These are phyloP conservation scores for Saccharata proteae DNA, from an alignment of 2,329 filamentous ascomycete genomes.

Conservation along the genomic window DNA sequence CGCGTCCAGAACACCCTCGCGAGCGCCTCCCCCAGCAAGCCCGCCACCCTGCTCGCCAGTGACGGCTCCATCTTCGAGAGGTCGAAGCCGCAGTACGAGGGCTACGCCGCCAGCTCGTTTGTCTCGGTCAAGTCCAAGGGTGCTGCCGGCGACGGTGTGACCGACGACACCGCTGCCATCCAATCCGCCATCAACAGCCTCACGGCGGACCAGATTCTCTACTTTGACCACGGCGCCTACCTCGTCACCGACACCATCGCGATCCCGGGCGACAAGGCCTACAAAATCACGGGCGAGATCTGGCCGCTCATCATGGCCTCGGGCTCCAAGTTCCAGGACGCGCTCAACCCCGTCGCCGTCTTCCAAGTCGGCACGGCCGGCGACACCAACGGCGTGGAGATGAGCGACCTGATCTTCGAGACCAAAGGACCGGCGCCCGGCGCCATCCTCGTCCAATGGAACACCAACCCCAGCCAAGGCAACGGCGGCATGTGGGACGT, in stretches of 20 bases:
- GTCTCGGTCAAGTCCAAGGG: conserved; percentile 72
- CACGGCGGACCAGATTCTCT: conserved; percentile 47
- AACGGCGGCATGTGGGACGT: conserved; percentile 82
- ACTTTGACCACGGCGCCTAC: conserved; percentile 54
- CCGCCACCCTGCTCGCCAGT: conserved; percentile 50
- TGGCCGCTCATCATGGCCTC: conserved; percentile 83
- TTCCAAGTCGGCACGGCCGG: conserved; percentile 72
- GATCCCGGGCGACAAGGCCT: conserved; percentile 50
- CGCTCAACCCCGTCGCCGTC: conserved; percentile 66
- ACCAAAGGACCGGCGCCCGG: conserved; percentile 75
- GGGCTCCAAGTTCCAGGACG: conserved; percentile 60
- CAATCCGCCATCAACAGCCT: conserved; percentile 64
- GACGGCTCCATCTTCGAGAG: conserved; percentile 65
- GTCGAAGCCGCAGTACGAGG: conserved; percentile 80
- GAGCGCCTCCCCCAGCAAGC: conserved; percentile 51
- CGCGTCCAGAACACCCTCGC: conserved; percentile 44
- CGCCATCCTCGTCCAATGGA: conserved; percentile 87
- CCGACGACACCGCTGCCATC: conserved; percentile 78
- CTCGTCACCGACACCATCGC: conserved; percentile 47
- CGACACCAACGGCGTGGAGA: conserved; percentile 70
- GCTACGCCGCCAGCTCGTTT: conserved; percentile 54
- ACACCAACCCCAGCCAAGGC: conserved; percentile 55
- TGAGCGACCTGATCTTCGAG: conserved; percentile 76
- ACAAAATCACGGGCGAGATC: conserved; percentile 82
- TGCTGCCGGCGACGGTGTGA: conserved; percentile 74